phyloP scores from a whole-genome alignment of 2,329 filamentous ascomycete genomes.

The Sporothrix schenckii region DNA sequence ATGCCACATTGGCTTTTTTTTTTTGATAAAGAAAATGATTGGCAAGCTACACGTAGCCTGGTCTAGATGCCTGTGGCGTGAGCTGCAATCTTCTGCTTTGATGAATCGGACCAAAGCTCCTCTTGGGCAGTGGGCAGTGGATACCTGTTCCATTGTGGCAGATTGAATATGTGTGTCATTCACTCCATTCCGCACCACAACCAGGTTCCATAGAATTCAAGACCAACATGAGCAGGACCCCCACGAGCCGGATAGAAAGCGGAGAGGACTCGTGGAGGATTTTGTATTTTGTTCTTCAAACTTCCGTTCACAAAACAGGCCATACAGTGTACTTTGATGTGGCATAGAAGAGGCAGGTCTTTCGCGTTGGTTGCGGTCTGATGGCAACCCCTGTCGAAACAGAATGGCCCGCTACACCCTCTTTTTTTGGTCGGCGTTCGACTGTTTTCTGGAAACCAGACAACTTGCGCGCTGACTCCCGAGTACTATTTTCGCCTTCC shows the following conservation, averaged over 20 bases:
- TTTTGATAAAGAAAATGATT: too few relatives aligned
- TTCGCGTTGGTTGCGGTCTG: slow-evolving; percentile 1
- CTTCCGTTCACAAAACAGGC: not conserved
- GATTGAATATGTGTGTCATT: not conserved
- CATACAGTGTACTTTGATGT: not conserved
- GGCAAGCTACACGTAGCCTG: too few relatives aligned
- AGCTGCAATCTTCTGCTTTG: not conserved
- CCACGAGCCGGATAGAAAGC: not conserved
- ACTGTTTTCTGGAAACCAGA: not conserved
- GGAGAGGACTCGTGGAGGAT: not conserved
- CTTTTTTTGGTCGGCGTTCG: not conserved
- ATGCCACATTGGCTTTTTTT: too few relatives aligned
- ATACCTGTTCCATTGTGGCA: not conserved
- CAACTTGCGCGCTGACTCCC: not conserved
- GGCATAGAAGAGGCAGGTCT: slow-evolving; percentile 9
- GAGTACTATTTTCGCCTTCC: not conserved
- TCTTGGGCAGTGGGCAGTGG: not conserved
- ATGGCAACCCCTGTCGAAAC: slow-evolving; percentile 32
- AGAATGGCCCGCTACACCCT: slow-evolving; percentile 27
- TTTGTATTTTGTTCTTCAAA: not conserved
- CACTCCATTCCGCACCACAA: not conserved
- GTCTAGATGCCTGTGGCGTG: too few relatives aligned
- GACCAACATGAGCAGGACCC: not conserved
- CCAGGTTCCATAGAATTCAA: not conserved
- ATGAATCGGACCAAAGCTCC: not conserved